Conservation (phyloP, 140 eudicot species). For the Ambrosia hybrid region DNA sequence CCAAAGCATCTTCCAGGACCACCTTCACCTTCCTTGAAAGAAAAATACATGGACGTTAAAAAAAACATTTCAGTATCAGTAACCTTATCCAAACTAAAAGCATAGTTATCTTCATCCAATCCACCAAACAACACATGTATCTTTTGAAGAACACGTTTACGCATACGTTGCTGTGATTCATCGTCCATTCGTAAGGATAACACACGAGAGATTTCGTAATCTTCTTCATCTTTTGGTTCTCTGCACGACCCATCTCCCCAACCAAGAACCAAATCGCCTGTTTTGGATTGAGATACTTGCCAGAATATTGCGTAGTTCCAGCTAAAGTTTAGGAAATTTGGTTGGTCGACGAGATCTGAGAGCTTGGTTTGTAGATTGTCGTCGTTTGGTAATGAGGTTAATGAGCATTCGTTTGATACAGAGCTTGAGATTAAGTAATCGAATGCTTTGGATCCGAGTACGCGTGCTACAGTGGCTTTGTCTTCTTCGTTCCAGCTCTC, state of each 20-base stretch:
- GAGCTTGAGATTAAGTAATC: conserved; percentile 70
- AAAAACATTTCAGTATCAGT: conserved; percentile 92
- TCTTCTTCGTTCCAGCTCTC: conserved; percentile 67
- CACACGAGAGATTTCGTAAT: conserved; percentile 43
- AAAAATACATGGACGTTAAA: conserved; percentile 82
- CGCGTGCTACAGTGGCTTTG: conserved; percentile 63
- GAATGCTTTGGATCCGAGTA: conserved; percentile 71
- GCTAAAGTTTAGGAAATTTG: conserved; percentile 50
- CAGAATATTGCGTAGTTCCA: conserved; percentile 96
- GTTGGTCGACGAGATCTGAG: conserved; percentile 86
- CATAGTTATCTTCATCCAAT: conserved; percentile 72
- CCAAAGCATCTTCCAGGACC: conserved; percentile 81
- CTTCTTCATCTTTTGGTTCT: conserved; percentile 81
- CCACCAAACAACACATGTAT: conserved; percentile 66
- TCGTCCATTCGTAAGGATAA: conserved; percentile 50
- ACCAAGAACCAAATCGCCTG: conserved; percentile 76
- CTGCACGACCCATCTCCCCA: conserved; percentile 99
- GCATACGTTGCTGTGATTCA: conserved; percentile 70
- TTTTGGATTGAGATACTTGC: conserved; percentile 69
- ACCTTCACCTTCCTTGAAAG: conserved; percentile 67
- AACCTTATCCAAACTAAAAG: conserved; percentile 81
- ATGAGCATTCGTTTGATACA: conserved; percentile 63
- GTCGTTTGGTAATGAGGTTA: conserved; percentile 53
- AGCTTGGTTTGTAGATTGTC: conserved; percentile 80
- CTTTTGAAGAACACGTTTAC: conserved; percentile 55